A percentile compares a stretch with the other conserved stretches of the same genome.
Conservation (phyloP, 495 filamentous ascomycete species). For the Talaromyces adpressus region DNA sequence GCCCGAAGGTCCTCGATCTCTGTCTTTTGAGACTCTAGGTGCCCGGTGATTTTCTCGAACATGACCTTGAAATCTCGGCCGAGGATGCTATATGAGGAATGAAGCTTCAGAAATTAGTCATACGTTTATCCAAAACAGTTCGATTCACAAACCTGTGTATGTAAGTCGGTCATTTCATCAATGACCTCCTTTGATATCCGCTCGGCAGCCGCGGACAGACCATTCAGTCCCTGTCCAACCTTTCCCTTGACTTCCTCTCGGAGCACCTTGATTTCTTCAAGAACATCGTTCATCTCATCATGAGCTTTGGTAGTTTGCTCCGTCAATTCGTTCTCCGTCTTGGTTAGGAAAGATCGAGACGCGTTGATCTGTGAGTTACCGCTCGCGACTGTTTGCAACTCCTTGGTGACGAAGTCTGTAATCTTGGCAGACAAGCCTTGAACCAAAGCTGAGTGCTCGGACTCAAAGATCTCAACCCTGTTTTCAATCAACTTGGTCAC, state of each 20-base stretch:
- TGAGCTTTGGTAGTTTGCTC: constrained; percentile 63
- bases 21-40: constrained; percentile 67
- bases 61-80: constrained; percentile 82
- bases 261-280: constrained; percentile 86
- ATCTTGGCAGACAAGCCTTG: constrained; percentile 59
- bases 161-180: constrained; percentile 73
- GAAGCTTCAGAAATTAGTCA: constrained; percentile 43
- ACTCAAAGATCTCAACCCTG: constrained; percentile 60
- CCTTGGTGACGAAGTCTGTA: constrained; percentile 61
- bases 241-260: constrained; percentile 79
- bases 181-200: constrained; percentile 88
- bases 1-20: constrained; percentile 66
- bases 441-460: constrained; percentile 63
- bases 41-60: constrained; percentile 71
- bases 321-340: constrained; percentile 58
- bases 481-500: constrained; percentile 70
- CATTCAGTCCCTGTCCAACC: constrained; percentile 78
- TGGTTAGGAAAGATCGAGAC: constrained; percentile 57
- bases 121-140: neutral
- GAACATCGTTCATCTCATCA: constrained; percentile 80
- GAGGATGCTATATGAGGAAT: constrained; percentile 77
- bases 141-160: constrained; percentile 50
- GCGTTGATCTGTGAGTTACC: constrained; percentile 62
- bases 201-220: constrained; percentile 77
- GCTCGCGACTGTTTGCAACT: constrained; percentile 58